phyloP scores from a whole-genome alignment of 495 filamentous ascomycete species.

The Neurospora sp. region DNA sequence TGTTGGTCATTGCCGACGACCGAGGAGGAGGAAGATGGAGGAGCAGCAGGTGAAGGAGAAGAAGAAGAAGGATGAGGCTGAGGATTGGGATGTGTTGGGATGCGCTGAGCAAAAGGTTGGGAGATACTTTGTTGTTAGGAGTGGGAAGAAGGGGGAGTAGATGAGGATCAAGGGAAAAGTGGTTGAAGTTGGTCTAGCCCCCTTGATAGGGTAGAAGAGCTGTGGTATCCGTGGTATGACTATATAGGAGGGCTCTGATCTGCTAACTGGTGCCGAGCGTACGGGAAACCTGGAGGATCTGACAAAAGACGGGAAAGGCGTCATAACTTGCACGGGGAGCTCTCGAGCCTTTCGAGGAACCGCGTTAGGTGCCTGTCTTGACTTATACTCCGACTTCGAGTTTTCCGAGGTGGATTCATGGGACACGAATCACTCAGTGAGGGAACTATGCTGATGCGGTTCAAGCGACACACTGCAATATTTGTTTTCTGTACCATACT shows the following conservation, averaged over 20 bases:
- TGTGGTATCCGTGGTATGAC: background rate
- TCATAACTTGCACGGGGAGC: background rate
- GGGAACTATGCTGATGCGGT: background rate
- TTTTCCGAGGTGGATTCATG: background rate
- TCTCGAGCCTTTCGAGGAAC: background rate
- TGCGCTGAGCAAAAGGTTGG: constrained; percentile 57
- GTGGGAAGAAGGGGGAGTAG: constrained; percentile 21
- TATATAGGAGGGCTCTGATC: background rate
- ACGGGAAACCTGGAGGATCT: background rate
- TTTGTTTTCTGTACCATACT: background rate
- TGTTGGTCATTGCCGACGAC: constrained; percentile 34
- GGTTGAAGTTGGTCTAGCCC: background rate
- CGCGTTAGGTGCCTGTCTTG: background rate
- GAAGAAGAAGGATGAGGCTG: constrained; percentile 22
- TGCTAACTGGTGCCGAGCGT: background rate
- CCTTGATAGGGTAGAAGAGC: background rate
- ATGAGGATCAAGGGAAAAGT: background rate
- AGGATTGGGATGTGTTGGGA: constrained; percentile 61
- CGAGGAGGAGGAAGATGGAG: constrained; percentile 25
- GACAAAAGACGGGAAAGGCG: background rate
- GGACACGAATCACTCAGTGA: background rate
- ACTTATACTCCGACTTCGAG: background rate
- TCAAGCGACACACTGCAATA: background rate
- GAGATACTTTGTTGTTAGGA: constrained; percentile 73
- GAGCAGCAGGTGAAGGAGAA: constrained; percentile 8